Evolutionary conservation across 2,329 filamentous ascomycete species (phyloP).

Genomic region (Epichloe glyceriae): DNA sequence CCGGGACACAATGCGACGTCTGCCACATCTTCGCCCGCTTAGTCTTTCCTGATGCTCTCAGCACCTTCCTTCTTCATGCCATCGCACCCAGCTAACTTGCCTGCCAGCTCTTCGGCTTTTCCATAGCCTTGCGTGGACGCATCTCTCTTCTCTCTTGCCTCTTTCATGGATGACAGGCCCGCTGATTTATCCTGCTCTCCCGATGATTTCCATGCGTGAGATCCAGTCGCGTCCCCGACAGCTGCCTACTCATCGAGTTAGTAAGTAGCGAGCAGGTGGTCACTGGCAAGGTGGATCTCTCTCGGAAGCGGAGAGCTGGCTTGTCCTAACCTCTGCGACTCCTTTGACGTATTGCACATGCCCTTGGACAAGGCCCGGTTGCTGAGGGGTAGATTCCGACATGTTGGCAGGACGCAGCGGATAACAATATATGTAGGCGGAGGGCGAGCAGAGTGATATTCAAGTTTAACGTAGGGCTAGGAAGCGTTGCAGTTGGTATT

Average conservation of each 20-base stretch:
- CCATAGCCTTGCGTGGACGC: conserved; percentile 40
- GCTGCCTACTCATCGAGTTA: conserved; percentile 29
- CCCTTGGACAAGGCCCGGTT: conserved; percentile 47
- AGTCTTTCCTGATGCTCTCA: conserved; percentile 29
- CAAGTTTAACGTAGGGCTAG: too few relatives aligned
- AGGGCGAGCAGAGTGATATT: too few relatives aligned
- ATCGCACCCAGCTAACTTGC: conserved; percentile 51
- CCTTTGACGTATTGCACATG: conserved; percentile 60
- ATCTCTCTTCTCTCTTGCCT: conserved; percentile 43
- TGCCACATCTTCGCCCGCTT: conserved; percentile 1
- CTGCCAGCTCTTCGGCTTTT: conserved; percentile 50
- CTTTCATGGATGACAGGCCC: conserved; percentile 50
- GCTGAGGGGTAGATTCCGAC: conserved; percentile 12
- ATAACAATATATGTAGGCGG: too few relatives aligned
- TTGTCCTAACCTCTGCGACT: conserved; percentile 43
- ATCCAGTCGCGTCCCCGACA: conserved; percentile 49
- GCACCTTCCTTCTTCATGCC: conserved; percentile 55
- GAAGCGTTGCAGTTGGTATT: too few relatives aligned
- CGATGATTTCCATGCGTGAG: conserved; percentile 48
- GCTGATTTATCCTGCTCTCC: conserved; percentile 52
- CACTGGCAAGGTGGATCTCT: too few relatives aligned
- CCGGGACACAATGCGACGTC: too few relatives aligned
- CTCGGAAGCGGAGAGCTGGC: neutral
- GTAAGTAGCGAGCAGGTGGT: neutral
- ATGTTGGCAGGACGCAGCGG: neutral